Conservation (phyloP, 495 filamentous ascomycete species). For the Hypoxylon lenormandii region DNA sequence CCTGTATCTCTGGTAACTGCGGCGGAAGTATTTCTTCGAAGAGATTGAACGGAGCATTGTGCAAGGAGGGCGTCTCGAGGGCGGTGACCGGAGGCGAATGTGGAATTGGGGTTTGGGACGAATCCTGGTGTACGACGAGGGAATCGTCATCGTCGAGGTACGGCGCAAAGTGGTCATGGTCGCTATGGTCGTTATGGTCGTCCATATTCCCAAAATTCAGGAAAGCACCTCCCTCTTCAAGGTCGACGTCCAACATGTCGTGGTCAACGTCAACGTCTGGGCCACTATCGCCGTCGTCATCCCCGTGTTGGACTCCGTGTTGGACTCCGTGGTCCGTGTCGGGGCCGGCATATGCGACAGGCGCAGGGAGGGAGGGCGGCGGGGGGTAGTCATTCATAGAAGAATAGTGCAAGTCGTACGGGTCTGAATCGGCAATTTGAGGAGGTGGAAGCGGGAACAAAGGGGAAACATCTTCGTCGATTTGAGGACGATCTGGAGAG, state of each 20-base stretch:
- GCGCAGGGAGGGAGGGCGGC: constrained; percentile 8
- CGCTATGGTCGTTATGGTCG: constrained; percentile 46
- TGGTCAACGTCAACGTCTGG: constrained; percentile 35
- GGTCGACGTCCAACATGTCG: constrained; percentile 41
- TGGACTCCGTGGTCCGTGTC: constrained; percentile 30
- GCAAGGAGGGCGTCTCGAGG: constrained; percentile 2
- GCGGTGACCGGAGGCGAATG: constrained; percentile 23
- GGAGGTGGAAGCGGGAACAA: constrained; percentile 24
- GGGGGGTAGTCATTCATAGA: constrained; percentile 38
- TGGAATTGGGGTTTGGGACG: constrained; percentile 14
- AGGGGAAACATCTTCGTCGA: constrained; percentile 40
- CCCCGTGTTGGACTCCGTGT: constrained; percentile 34
- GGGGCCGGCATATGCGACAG: constrained; percentile 30
- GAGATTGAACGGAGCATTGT: neutral
- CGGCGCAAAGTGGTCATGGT: constrained; percentile 24
- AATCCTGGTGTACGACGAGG: constrained; percentile 27
- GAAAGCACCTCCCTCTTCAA: constrained; percentile 47
- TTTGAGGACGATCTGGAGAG: constrained; percentile 47
- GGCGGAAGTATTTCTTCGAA: neutral
- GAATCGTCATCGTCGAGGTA: constrained; percentile 32
- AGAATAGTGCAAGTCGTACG: constrained; percentile 23
- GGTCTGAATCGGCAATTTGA: constrained; percentile 37
- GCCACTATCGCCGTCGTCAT: constrained; percentile 39
- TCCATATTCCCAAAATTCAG: constrained; percentile 46
- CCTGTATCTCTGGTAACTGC: constrained; percentile 22